phyloP scores from a whole-genome alignment of 768 basidiomycete genomes.

The Lentinula raphanica region DNA sequence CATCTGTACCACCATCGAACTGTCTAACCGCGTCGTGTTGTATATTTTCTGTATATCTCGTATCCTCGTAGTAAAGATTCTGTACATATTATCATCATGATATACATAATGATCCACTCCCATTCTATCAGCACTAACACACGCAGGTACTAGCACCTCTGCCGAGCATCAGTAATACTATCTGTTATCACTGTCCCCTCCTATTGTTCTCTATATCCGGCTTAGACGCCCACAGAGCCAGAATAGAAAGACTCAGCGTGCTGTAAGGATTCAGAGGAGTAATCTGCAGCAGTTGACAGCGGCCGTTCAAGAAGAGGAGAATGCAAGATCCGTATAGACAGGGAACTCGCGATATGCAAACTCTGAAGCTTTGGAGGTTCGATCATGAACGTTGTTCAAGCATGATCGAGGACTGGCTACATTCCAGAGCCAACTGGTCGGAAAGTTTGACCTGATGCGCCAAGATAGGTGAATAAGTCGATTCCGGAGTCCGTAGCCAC shows the following conservation, averaged over 20 bases:
- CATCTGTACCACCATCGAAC: constrained; percentile 2
- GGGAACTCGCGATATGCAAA: no score
- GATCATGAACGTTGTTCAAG: background rate
- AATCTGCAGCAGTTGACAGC: background rate
- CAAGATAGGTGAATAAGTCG: background rate
- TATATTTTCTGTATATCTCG: background rate
- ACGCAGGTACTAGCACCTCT: no score
- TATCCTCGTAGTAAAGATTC: background rate
- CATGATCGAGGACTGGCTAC: background rate
- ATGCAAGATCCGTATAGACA: background rate
- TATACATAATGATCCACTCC: background rate
- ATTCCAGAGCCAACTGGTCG: background rate
- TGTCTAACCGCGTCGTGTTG: background rate
- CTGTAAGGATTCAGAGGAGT: no score
- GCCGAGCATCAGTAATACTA: no score
- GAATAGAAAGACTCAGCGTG: no score
- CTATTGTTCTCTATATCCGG: no score
- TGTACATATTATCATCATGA: background rate
- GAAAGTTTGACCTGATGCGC: background rate
- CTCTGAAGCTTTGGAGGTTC: background rate
- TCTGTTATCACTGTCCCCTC: no score
- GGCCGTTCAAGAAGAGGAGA: background rate
- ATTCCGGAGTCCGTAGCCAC: no score
- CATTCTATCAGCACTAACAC: no score
- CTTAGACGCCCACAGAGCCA: no score